Base-by-base conservation (phyloP, 225 moss, liverwort and hornwort genomes). In the Marchantia paleacea region DNA sequence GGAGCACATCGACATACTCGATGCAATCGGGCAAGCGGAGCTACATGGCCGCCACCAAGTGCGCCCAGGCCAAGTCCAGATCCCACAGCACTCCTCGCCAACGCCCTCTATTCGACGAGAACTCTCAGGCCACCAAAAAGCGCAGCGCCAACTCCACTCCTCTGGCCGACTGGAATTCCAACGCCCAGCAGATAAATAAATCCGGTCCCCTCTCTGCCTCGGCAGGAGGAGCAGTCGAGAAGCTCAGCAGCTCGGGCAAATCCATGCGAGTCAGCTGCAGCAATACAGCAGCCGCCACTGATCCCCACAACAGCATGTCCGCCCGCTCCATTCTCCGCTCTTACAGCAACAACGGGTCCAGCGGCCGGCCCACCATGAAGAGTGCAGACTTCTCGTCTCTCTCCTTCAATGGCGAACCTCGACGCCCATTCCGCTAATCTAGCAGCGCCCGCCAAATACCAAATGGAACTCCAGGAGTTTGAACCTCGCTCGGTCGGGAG, bases 31-130 rank as follows among this genome's bases (percentile, higher is more conserved):
- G 82, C 19, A 87, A 90, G 65, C 83, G 95, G n/a, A 86, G 91
- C 77, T 96, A 94, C 89, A 92, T 96, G 96, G 86, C 96, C 7
- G 85, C 88, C 39, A 96, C 96, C 6, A 91, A 92, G 62, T 91
- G 91, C 24, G 91, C 91, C 0, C 86, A 88, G 4, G 94, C 96
- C 30, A 96, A 94, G 85, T 91, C 83, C 16, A 88, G 96, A 0
- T 89, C 96, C 22, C 90, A 89, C 80, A 96, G 96, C 88, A 90
- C 92, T 0, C 96, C 96, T 22, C 92, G 90, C 80, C 94, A 91
- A 75, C 80, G 94, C 9, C 88, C 91, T 20, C 69, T 48, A 10
- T 72, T 79, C 26, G 50, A 90, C 79, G 89, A 90, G 47, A 89
- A 88, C 48, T 73, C 79, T 14, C 84, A 85, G 30, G 67, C 29